These are phyloP conservation scores for Talaromyces albobiverticillius DNA, from an alignment of 2,329 filamentous ascomycete species.

Conservation along the genomic window DNA sequence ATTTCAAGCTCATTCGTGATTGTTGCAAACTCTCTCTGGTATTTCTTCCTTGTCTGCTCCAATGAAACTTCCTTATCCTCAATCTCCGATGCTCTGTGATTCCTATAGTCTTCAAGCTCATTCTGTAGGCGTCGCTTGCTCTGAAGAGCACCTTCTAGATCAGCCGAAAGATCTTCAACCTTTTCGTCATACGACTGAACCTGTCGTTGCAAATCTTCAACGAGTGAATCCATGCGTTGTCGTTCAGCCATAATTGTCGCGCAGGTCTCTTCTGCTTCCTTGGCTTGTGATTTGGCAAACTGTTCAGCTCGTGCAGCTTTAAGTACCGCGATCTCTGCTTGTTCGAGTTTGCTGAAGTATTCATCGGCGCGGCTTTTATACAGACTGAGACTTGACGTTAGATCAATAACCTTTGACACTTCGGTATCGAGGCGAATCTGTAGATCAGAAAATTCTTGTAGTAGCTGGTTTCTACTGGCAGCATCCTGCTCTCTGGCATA, in stretches of 20 bases:
- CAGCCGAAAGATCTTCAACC: constrained; percentile 85
- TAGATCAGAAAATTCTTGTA: constrained; percentile 89
- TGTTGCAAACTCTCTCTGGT: constrained; percentile 86
- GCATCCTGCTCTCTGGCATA: constrained; percentile 80
- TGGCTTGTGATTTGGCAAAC: constrained; percentile 85
- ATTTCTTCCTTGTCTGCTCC: constrained; percentile 97
- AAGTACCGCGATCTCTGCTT: constrained; percentile 91
- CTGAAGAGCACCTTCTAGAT: constrained; percentile 79
- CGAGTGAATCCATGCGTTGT: constrained; percentile 79
- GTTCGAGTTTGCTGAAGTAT: constrained; percentile 95
- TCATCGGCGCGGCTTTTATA: constrained; percentile 94
- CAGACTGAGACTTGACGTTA: constrained; percentile 76
- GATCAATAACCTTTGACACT: constrained; percentile 77
- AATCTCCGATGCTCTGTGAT: constrained; percentile 89
- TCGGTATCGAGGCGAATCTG: constrained; percentile 92
- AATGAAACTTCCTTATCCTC: constrained; percentile 95
- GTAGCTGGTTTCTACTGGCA: constrained; percentile 79
- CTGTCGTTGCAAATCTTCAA: constrained; percentile 87
- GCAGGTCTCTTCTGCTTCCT: constrained; percentile 87
- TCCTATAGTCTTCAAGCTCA: constrained; percentile 95
- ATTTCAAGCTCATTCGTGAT: constrained; percentile 90
- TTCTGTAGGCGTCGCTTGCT: constrained; percentile 93
- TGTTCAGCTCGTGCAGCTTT: constrained; percentile 90
- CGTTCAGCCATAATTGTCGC: constrained; percentile 88
- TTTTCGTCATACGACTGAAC: constrained; percentile 88